Conservation (phyloP, 768 basidiomycete genomes). For the Rhizopogon rudus region DNA sequence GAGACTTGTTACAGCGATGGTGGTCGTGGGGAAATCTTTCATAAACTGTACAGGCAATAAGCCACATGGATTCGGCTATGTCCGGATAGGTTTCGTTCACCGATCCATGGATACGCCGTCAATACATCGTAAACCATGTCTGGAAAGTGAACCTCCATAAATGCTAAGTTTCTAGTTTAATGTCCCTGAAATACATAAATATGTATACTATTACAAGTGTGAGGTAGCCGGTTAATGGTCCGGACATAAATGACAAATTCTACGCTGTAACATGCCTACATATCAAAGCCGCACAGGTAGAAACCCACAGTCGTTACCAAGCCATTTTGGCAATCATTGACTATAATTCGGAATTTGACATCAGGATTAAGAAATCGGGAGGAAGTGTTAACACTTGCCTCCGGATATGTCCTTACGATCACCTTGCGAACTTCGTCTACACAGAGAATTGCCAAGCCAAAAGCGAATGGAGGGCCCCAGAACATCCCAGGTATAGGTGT, state of each 20-base stretch:
- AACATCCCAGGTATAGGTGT: slow-evolving; percentile 41
- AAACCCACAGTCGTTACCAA: slow-evolving; percentile 20
- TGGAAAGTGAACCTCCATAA: too few species aligned
- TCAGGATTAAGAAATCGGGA: slow-evolving; percentile 5
- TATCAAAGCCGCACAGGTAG: not conserved
- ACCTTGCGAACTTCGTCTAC: slow-evolving; percentile 43
- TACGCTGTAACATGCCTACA: not conserved
- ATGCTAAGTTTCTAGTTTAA: too few species aligned
- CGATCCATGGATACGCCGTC: too few species aligned
- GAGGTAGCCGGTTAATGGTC: too few species aligned
- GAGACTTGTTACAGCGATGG: too few species aligned
- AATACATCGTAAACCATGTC: too few species aligned
- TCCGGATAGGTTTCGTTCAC: too few species aligned
- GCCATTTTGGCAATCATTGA: slow-evolving; percentile 34
- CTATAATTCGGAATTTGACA: slow-evolving; percentile 9
- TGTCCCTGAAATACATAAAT: too few species aligned
- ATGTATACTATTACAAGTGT: too few species aligned
- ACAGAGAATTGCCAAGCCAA: slow-evolving; percentile 35
- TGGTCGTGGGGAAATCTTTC: too few species aligned
- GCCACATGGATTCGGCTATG: too few species aligned
- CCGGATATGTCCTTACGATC: slow-evolving; percentile 38
- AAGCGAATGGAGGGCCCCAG: slow-evolving; percentile 43
- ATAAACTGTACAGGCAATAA: too few species aligned
- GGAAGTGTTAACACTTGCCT: slow-evolving; percentile 19
- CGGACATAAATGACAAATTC: not conserved